A percentile compares a stretch with the other conserved stretches of the same genome.
These are phyloP conservation scores for Macrocystidia cucumis DNA, from an alignment of 1,284 basidiomycete species.

Conservation along the genomic window DNA sequence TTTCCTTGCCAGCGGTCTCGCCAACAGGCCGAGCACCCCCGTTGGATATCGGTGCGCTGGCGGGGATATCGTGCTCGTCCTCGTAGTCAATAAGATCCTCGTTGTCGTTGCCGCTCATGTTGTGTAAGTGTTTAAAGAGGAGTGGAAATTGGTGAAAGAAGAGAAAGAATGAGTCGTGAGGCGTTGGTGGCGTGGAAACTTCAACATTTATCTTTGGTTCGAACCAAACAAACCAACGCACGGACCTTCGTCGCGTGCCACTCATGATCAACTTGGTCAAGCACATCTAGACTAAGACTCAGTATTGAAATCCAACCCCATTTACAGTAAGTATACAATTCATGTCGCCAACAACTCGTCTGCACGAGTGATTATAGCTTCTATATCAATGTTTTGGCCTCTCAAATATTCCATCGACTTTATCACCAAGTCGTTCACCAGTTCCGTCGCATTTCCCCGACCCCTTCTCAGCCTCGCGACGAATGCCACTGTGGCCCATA, in stretches of 20 bases:
- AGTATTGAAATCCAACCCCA: too few species aligned
- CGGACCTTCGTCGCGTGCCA: too few species aligned
- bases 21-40: slow-evolving; percentile 45
- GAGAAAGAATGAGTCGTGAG: background rate
- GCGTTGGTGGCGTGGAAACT: background rate
- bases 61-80: slow-evolving; percentile 84
- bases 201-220: background rate
- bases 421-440: slow-evolving; percentile 17
- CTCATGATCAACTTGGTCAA: too few species aligned
- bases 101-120: slow-evolving; percentile 74
- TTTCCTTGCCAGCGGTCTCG: slow-evolving; percentile 72
- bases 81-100: slow-evolving; percentile 92
- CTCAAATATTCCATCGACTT: slow-evolving; percentile 19
- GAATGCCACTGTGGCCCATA: slow-evolving; percentile 21
- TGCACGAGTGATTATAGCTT: background rate
- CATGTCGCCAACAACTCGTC: background rate
- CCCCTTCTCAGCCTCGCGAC: slow-evolving; percentile 19
- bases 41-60: slow-evolving; percentile 40
- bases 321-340: too few species aligned
- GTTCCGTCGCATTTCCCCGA: slow-evolving; percentile 14
- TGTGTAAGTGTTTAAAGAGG: slow-evolving; percentile 13
- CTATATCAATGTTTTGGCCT: slow-evolving; percentile 6
- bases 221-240: slow-evolving; percentile 13
- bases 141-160: background rate
- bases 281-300: too few species aligned